Evolutionary conservation across 805 yeast species (phyloP), one percentile per base, ranked within the genome.

Genomic region (Wickerhamomyces bovis): DNA sequence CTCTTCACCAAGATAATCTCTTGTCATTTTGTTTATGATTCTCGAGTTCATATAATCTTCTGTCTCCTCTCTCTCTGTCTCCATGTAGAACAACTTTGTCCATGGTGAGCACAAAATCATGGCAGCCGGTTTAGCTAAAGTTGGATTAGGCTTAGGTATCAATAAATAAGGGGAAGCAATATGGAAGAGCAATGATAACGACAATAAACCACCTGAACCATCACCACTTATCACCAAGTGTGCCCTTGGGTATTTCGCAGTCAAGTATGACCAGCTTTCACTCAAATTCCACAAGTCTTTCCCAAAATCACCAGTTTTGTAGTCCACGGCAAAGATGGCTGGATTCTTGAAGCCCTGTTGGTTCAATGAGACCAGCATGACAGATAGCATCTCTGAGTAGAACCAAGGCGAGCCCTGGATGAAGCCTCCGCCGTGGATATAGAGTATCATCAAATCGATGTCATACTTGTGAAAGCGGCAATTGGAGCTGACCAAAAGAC

Each of bases 301-400:
- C 1, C 62, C 54, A 44, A 61, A 63, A 11, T 31, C 39, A 3
- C 45, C 55, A 8, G 38, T 39, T 20, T 49, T 42, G 39, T 60
- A 59, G 22, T 72, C 67, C 19, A 70, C 59, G 8, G 74, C 63
- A 38, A 71, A 71, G 4, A 72, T 61, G 4, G 67, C 70, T 1
- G 83, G 82, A 50, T 71, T 74, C 21, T 57, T 48, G 52, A 77
- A 77, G 1, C 82, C 82, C 52, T 74, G 77, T 43, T 70, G 61
- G 23, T 70, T 64, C 30, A 78, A 61, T 18, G 71, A 59, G 2
- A 70, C 66, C 22, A 71, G 64, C 40, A 75, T 52, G 4, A 73
- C 61, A 39, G 68, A 62, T 35, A 76, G 48, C 52, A 66, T 77
- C 54, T 77, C 82, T 12, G 67, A 46, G 49, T 75, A 76, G 47